Evolutionary conservation across 2,329 filamentous ascomycete species (phyloP), one percentile per base, ranked within the genome.

Genomic region (Amesomyces nigricolor): DNA sequence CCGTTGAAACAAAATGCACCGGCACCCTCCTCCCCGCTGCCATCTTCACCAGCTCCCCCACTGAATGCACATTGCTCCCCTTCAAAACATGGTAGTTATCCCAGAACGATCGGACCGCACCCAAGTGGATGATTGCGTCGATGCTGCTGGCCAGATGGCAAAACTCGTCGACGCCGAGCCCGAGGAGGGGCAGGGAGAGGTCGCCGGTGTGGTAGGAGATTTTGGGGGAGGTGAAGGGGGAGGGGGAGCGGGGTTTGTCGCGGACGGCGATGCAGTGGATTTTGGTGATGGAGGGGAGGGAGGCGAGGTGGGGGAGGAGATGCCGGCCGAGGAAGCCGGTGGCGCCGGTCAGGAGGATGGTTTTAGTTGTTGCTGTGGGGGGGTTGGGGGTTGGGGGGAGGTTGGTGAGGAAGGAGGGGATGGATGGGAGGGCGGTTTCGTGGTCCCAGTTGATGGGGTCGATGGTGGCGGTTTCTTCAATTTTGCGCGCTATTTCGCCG

Each of bases 41-140:
- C 8, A 58, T 37, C 37, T 32, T 19, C 14, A 46, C 17, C 14
- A 58, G 51, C 2, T 43, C 43, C 14, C 43, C 51, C 32, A 53
- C 38, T 6, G 55, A 26, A 11, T 47, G 40, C 10, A 58, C 39
- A 37, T 57, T 57, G 16, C 47, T 37, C 1, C 51, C 16, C 8
- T 19, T 22, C 2, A 57, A 10, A 5, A 38, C 13, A 26, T 16
- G 14, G 47, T 57, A 57, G 40, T 35, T 32, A 22, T 57, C 51
- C 51, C 50, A 54, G 47, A 53, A 57, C 22, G 51, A 46, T 4
- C 50, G 46, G 45, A 43, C 32, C 1, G 55, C 51, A 10, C 46
- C 51, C 22, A 29, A 39, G 55, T 57, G 51, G 11, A 57, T 5
- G 42, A 57, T 45, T 8, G 32, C 39, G 26, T 50, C 22, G 6